These are phyloP conservation scores for Streptanthus diversifolius DNA, from an alignment of 345 rosid species.

Conservation along the genomic window DNA sequence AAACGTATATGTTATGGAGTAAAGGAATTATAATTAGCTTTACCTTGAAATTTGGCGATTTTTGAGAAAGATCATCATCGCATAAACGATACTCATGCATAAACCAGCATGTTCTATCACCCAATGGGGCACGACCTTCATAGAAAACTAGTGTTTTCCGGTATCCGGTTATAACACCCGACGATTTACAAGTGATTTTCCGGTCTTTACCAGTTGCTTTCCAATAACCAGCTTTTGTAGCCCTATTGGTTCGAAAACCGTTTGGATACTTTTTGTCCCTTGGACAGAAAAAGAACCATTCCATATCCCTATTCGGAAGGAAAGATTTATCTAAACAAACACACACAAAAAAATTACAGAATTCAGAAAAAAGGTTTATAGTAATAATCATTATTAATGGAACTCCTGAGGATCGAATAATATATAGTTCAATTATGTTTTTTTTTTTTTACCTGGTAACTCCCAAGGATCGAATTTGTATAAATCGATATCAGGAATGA, in stretches of 20 bases:
- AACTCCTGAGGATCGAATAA: neutral
- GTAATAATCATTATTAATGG: no score
- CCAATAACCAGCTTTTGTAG: constrained; percentile 36
- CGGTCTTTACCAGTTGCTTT: constrained; percentile 37
- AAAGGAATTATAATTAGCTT: neutral
- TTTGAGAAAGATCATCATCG: constrained; percentile 35
- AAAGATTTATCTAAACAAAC: constrained; percentile 65
- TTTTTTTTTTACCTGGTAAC: constrained; percentile 53
- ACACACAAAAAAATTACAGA: neutral
- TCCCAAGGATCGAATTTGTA: constrained; percentile 98
- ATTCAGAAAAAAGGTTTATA: neutral
- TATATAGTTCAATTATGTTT: neutral
- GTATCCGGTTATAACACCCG: constrained; percentile 1
- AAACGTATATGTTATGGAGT: neutral
- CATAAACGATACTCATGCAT: constrained; percentile 35
- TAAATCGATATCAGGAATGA: constrained; percentile 73
- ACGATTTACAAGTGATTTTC: constrained; percentile 38
- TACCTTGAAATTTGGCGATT: constrained; percentile 55
- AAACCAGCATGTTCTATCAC: constrained; percentile 27
- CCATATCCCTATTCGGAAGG: constrained; percentile 74
- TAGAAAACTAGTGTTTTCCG: constrained; percentile 34
- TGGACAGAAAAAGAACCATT: constrained; percentile 47
- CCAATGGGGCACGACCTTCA: constrained; percentile 33
- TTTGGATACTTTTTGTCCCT: constrained; percentile 33
- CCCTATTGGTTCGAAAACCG: constrained; percentile 31